Percentiles rank a stretch among this genome's conserved stretches.
These are phyloP conservation scores for Penicillium sp. DNA, from an alignment of 2,329 filamentous ascomycete species.

Conservation along the genomic window DNA sequence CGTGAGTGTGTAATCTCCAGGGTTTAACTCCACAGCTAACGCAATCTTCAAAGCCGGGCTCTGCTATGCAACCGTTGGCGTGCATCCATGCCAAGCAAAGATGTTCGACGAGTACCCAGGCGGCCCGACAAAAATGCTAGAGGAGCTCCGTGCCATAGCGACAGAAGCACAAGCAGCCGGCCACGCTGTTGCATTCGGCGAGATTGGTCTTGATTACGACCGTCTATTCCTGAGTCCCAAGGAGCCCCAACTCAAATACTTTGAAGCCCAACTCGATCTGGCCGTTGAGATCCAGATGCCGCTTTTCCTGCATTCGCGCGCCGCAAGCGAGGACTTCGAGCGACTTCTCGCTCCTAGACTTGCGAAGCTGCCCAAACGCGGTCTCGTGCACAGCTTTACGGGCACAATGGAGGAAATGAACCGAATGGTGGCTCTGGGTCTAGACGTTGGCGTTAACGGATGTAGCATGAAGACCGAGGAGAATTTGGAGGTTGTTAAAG, in stretches of 20 bases:
- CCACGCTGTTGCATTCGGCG: slow-evolving; percentile 79
- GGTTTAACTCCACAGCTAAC: not conserved
- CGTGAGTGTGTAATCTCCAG: slow-evolving; percentile 54
- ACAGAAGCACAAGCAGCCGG: slow-evolving; percentile 58
- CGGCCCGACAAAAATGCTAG: slow-evolving; percentile 47
- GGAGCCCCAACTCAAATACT: slow-evolving; percentile 79
- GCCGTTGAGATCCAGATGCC: slow-evolving; percentile 77
- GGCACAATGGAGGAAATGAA: slow-evolving; percentile 83
- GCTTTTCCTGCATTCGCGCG: slow-evolving; percentile 88
- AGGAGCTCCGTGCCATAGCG: slow-evolving; percentile 67
- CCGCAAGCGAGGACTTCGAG: slow-evolving; percentile 84
- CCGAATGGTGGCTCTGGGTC: slow-evolving; percentile 74
- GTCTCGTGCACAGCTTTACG: slow-evolving; percentile 93
- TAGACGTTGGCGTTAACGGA: slow-evolving; percentile 94
- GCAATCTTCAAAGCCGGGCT: slow-evolving; percentile 60
- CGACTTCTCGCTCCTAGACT: slow-evolving; percentile 65
- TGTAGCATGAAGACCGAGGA: slow-evolving; percentile 94
- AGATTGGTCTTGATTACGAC: slow-evolving; percentile 97
- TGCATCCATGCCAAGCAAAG: slow-evolving; percentile 86
- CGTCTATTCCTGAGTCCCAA: slow-evolving; percentile 79
- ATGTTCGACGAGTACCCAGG: slow-evolving; percentile 67
- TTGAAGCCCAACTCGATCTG: slow-evolving; percentile 78
- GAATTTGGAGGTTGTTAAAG: slow-evolving; percentile 81
- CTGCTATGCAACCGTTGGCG: slow-evolving; percentile 88
- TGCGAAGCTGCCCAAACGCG: slow-evolving; percentile 69